Evolutionary conservation across 1,284 basidiomycete genomes (phyloP), one percentile per base, ranked within the genome.

Genomic region (Ustilago tritici): DNA sequence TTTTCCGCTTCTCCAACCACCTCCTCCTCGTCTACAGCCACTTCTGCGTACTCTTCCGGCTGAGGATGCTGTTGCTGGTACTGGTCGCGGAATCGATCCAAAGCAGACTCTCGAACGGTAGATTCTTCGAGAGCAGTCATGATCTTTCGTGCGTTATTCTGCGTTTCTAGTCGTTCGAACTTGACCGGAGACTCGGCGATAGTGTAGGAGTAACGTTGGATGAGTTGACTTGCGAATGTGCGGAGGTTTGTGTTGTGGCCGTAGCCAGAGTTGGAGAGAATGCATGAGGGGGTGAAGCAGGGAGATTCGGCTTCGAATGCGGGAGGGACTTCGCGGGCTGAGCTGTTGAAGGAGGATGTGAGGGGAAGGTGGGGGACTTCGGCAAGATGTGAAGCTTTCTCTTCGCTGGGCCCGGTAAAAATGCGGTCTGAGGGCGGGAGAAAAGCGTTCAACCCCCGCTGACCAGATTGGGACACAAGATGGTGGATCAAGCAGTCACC

Each of bases 401-500:
- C n/a, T 10, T 61, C 55, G 7, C 43, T 61, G 4, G 43, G n/a
- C 15, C 70, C 65, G 14, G 46, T 19, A 47, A 59, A 64, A 17
- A 36, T 41, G 14, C 68, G 65, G 12, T 69, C 50, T 4, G 59
- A 34, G 1, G 63, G 7, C 0, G 79, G 79, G 0, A 81, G 63
- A 34, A 81, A 78, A 3, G 73, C 72, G 17, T 23, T 23, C 28
- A 79, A 53, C 6, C 79, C 79, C 8, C 63, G 58, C 14, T 63
- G 32, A 4, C 79, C 79, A 10, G 61, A 66, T 52, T 64, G 53
- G 0, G 57, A 61, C 3, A 81, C 57, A 2, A 78, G 62, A 40
- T 77, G 74, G 17, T 72, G 69, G 35, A 81, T 65, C 54, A 81
- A 46, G 40, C 79, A 81, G 47, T 81, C 79, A 34, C 79, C 79